These are phyloP conservation scores for Nepenthes gracilis DNA, from an alignment of 148 eudicot species.

Conservation along the genomic window DNA sequence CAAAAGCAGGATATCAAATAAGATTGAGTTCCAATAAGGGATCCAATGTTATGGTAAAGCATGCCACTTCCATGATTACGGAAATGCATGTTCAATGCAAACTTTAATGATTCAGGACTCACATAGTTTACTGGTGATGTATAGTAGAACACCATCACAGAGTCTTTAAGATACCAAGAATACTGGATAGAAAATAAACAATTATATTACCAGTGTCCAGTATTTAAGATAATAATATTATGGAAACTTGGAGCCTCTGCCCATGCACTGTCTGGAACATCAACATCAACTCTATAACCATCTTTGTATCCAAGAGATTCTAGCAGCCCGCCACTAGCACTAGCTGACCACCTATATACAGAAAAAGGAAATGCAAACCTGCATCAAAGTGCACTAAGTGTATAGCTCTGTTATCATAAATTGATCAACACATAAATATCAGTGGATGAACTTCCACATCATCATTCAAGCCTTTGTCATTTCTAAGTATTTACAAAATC, in stretches of 20 bases:
- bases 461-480: no score
- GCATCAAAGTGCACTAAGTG: not conserved
- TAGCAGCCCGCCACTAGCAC: conserved; percentile 41
- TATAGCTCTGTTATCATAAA: not conserved
- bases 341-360: conserved; percentile 63
- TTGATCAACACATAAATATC: not conserved
- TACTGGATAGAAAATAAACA: not conserved
- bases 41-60: no score
- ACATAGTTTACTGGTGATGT: no score
- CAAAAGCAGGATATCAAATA: no score
- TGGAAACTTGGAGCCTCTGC: conserved; percentile 74
- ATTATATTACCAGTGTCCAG: conserved; percentile 81
- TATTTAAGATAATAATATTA: conserved; percentile 72
- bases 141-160: not conserved
- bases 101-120: no score
- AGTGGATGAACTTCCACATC: no score
- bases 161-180: not conserved
- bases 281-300: conserved; percentile 86
- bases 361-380: conserved; percentile 2
- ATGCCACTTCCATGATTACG: no score
- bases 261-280: conserved; percentile 85
- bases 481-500: no score
- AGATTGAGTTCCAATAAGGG: no score
- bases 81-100: no score
- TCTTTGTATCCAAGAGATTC: conserved; percentile 88